Base-by-base conservation (phyloP, 2,329 filamentous ascomycete genomes). In the Penicillium sp. region DNA sequence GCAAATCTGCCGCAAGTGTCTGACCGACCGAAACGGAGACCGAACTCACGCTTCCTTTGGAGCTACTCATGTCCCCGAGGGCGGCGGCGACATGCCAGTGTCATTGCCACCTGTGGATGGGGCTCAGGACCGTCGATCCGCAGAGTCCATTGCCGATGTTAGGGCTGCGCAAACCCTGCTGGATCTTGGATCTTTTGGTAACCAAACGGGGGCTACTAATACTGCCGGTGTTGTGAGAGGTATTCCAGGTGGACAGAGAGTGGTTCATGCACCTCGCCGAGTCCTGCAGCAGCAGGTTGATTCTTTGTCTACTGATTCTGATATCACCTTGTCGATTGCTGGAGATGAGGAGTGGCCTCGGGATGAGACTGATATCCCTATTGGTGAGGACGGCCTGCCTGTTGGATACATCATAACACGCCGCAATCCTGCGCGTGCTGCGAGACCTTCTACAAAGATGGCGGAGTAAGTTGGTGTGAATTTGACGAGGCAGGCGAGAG, bases 1-100 rank as follows among this genome's bases (percentile, higher is more conserved):
- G 60, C 60, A 62, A 38, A 46, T 57, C 9, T 62, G 60, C 15
- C 55, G 49, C 41, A 48, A 43, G 5, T 62, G 60, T 19, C 46
- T 55, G n/a, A 40, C 21, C 11, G 58, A 53, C 6, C 39, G 52
- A 25, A 31, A 33, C n/a, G 60, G 54, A 13, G 58, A 62, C 21
- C 40, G 52, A 5, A 44, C 58, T 1, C 60, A 62, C 19, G 47
- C 44, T 8, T 58, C 58, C 1, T 57, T 59, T 2, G 47, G 47
- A 2, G 49, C 46, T 3, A 39, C 48, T 1, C 59, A 61, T 52
- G 50, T 54, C 27, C 50, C 57, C 2, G 50, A 48, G 10, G 7
- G 21, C 15, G 36, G 29, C 2, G 43, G 43, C 15, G 38, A n/a
- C 29, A 16, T 36, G 13, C 21, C 36, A 0, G 7, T 46, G 4